Evolutionary conservation across 176 grass and related monocot species (phyloP), one percentile per base, ranked within the genome.

Genomic region (Zoysia pacifica): DNA sequence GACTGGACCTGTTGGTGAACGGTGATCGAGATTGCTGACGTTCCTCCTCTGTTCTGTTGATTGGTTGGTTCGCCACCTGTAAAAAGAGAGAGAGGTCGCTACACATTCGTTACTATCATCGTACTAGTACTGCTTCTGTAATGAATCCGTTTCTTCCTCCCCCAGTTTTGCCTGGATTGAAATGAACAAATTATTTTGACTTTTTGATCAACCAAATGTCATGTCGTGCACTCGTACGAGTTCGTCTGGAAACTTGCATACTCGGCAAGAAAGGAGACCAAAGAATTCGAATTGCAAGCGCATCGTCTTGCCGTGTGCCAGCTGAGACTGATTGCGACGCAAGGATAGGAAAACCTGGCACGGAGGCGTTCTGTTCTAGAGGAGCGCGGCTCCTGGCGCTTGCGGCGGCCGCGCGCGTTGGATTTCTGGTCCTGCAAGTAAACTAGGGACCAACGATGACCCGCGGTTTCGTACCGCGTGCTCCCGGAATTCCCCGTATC

Each of bases 271-370:
- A 58, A 67, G 11, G 6, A 44, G 67, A 62, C 5, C 80, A 5
- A 66, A 8, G 38, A 83, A 56, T 56, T 79, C 62, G 1, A 53
- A 55, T 41, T 78, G 14, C 48, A 53, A 67, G 45, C 79, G 37
- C 72, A 16, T 64, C 79, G 75, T 36, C 72, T 60, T 85, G 28
- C 71, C 66, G 82, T 85, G 82, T 11, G 85, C 72, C 72, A 85
- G 82, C 82, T 77, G 78, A 1, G 50, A 66, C 49, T 85, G 82
- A 84, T 85, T 85, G 87, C 77, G 82, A 89, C 87, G 18, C 35
- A 66, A 38, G 65, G 62, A 85, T 72, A 59, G 56, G 75, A 39
- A 85, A 50, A 65, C 81, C 65, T 44, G 5, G 2, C 76, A 69
- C 3, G 38, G 77, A 54, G 62, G 79, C 39, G 47, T 71, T 70